phyloP scores from a whole-genome alignment of 148 eudicot genomes.

The Beta vulgaris region DNA sequence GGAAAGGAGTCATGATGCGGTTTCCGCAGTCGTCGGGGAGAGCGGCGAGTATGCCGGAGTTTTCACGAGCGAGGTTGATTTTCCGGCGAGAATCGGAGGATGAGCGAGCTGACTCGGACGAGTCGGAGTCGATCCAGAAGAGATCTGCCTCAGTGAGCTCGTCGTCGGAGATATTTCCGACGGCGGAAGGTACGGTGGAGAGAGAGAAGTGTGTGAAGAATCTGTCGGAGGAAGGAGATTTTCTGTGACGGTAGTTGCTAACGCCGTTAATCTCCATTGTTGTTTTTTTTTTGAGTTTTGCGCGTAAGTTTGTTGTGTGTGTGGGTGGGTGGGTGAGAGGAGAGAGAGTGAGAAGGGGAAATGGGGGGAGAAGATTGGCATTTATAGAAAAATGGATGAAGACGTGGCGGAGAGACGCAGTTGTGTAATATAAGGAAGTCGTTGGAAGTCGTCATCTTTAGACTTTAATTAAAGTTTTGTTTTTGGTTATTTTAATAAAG shows the following conservation, averaged over 20 bases:
- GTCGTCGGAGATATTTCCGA: slow-evolving; percentile 27
- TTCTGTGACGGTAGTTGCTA: slow-evolving; percentile 38
- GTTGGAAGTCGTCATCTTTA: slow-evolving; percentile 7
- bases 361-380: background rate
- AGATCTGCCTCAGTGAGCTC: slow-evolving; percentile 59
- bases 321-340: background rate
- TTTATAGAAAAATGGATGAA: slow-evolving; percentile 15
- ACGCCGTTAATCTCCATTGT: slow-evolving; percentile 39
- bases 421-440: slow-evolving; percentile 4
- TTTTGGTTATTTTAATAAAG: background rate
- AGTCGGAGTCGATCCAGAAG: slow-evolving; percentile 49
- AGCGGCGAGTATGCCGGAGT: slow-evolving; percentile 54
- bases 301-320: background rate
- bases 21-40: slow-evolving; percentile 37
- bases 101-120: slow-evolving; percentile 26
- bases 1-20: slow-evolving; percentile 22
- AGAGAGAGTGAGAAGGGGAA: background rate
- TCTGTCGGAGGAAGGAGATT: slow-evolving; percentile 48
- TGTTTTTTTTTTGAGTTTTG: background rate
- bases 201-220: slow-evolving; percentile 46
- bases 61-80: slow-evolving; percentile 25
- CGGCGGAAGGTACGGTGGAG: slow-evolving; percentile 15
- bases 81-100: slow-evolving; percentile 3
- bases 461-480: background rate
- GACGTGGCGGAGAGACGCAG: slow-evolving; percentile 28